phyloP scores from a whole-genome alignment of 192 early-diverging fungal species.

The Linderina pennispora region DNA sequence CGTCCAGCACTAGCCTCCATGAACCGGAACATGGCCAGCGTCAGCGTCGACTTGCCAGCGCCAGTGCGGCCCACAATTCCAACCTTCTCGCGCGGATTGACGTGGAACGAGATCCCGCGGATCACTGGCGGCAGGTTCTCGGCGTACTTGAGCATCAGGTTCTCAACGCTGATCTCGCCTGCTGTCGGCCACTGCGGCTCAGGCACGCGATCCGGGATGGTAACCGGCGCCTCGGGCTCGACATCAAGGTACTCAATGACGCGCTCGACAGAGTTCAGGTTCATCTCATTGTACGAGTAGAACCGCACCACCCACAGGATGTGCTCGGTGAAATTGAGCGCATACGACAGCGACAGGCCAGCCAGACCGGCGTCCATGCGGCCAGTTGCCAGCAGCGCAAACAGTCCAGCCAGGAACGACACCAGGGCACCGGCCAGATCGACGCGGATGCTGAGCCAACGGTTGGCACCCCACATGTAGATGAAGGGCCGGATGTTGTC shows the following conservation, averaged over 20 bases:
- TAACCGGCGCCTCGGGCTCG: conserved; percentile 68
- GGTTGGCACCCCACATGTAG: conserved; percentile 57
- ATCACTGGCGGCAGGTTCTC: conserved; percentile 14
- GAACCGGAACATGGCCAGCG: conserved; percentile 62
- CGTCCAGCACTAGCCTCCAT: conserved; percentile 48
- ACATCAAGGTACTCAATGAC: conserved; percentile 70
- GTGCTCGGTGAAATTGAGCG: conserved; percentile 72
- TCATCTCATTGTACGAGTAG: conserved; percentile 73
- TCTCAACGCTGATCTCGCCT: conserved; percentile 62
- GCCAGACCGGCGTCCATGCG: conserved; percentile 70
- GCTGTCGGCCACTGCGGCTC: conserved; percentile 53
- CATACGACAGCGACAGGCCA: conserved; percentile 74
- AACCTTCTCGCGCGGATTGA: conserved; percentile 36
- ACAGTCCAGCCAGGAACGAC: conserved; percentile 12
- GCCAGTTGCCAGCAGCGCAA: conserved; percentile 2
- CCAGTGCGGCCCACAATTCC: conserved; percentile 55
- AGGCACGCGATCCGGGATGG: conserved; percentile 51
- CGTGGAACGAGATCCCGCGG: conserved; percentile 2
- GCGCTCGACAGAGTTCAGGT: conserved; percentile 79
- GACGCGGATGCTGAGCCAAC: conserved; percentile 65
- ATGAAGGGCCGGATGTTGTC: conserved; percentile 71
- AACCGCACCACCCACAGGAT: conserved; percentile 72
- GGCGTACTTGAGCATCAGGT: conserved; percentile 60
- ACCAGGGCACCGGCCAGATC: conserved; percentile 51
- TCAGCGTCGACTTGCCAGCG: conserved; percentile 64